A percentile compares a stretch with the other conserved stretches of the same genome.
These are phyloP conservation scores for Stephania japonica DNA, from an alignment of 164 flowering plant species.

Conservation along the genomic window DNA sequence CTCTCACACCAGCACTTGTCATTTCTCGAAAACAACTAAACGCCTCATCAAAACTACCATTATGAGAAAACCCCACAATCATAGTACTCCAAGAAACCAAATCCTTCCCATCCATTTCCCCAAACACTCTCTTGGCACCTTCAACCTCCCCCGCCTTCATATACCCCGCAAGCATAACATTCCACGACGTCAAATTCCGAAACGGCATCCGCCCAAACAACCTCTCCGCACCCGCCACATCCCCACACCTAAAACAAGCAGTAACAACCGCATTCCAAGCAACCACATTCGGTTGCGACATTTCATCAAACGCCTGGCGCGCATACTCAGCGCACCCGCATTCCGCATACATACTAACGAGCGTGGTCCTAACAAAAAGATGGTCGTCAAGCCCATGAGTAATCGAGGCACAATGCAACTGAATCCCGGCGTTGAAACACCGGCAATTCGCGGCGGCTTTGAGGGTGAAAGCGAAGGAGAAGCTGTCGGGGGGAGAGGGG, in stretches of 20 bases:
- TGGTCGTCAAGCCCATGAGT: slow-evolving; percentile 37
- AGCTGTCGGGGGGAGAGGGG: slow-evolving; percentile 36
- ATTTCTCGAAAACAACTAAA: slow-evolving; percentile 39
- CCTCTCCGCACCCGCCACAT: slow-evolving; percentile 29
- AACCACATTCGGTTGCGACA: slow-evolving; percentile 46
- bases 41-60: slow-evolving; percentile 47
- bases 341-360: slow-evolving; percentile 51
- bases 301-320: slow-evolving; percentile 48
- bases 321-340: slow-evolving; percentile 31
- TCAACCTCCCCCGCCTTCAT: slow-evolving; percentile 40
- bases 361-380: slow-evolving; percentile 50
- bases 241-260: slow-evolving; percentile 47
- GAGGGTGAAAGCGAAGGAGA: slow-evolving; percentile 50
- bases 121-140: slow-evolving; percentile 32
- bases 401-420: slow-evolving; percentile 46
- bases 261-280: slow-evolving; percentile 62
- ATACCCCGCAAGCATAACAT: slow-evolving; percentile 60
- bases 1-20: slow-evolving; percentile 27
- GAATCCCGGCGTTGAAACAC: slow-evolving; percentile 32
- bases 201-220: slow-evolving; percentile 41
- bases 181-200: slow-evolving; percentile 45
- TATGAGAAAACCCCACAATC: slow-evolving; percentile 55
- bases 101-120: slow-evolving; percentile 36
- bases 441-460: slow-evolving; percentile 44
- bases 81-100: slow-evolving; percentile 70